phyloP scores from a whole-genome alignment of 2,329 filamentous ascomycete species.

The Aspergillus intermedius region DNA sequence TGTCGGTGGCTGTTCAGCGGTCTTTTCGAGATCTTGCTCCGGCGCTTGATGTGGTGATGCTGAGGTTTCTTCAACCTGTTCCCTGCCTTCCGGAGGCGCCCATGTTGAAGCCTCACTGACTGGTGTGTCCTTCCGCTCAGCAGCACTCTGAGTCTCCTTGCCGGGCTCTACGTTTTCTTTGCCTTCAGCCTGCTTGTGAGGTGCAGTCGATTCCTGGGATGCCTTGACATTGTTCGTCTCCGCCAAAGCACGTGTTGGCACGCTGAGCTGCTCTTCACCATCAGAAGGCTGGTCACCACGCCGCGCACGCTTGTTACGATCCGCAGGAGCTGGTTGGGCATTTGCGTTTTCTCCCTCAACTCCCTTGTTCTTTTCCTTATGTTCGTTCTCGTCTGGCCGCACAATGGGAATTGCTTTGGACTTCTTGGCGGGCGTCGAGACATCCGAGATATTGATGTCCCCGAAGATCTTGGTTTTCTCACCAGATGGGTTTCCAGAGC shows the following conservation, averaged over 20 bases:
- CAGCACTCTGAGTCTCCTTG: conserved; percentile 35
- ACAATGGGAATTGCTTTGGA: conserved; percentile 82
- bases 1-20: conserved; percentile 4
- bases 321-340: conserved; percentile 58
- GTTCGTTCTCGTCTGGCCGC: conserved; percentile 52
- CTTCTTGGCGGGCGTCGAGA: conserved; percentile 60
- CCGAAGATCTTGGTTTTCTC: conserved; percentile 54
- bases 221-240: conserved; percentile 24
- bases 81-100: conserved; percentile 57
- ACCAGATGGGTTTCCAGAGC: conserved; percentile 13
- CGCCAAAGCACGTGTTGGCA: conserved; percentile 32
- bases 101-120: conserved; percentile 43
- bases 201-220: conserved; percentile 17
- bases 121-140: conserved; percentile 24
- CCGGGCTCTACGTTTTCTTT: conserved; percentile 33
- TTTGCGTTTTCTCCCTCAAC: conserved; percentile 50
- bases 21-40: conserved; percentile 6
- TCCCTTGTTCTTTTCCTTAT: conserved; percentile 31
- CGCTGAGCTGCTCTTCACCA: conserved; percentile 67
- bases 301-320: conserved; percentile 68
- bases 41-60: conserved; percentile 35
- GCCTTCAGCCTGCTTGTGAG: conserved; percentile 26
- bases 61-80: conserved; percentile 38
- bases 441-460: conserved; percentile 58
- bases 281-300: conserved; percentile 61